Evolutionary conservation across 768 basidiomycete genomes (phyloP).

Genomic region (Auriscalpium orientale): DNA sequence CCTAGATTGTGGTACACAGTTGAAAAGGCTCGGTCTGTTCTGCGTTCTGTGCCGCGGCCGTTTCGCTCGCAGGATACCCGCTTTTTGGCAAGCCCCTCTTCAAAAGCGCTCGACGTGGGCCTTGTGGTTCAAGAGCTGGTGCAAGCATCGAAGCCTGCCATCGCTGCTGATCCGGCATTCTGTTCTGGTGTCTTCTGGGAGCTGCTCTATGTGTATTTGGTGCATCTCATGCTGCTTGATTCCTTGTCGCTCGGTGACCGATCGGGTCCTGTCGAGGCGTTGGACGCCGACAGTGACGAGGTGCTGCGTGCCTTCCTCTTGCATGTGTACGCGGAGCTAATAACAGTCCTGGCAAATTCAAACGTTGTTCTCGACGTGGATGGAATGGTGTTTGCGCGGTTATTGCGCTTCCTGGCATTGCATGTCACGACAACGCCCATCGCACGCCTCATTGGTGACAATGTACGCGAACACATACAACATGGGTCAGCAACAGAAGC

Average conservation of each 20-base stretch:
- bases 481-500: constrained; percentile 20
- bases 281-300: constrained; percentile 23
- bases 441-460: constrained; percentile 23
- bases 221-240: constrained; percentile 10
- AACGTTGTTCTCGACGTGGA: constrained; percentile 40
- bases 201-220: constrained; percentile 6
- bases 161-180: background rate
- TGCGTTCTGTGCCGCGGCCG: background rate
- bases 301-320: constrained; percentile 36
- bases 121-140: background rate
- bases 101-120: background rate
- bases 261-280: constrained; percentile 14
- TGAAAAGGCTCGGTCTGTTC: constrained; percentile 3
- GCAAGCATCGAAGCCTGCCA: too few relatives aligned
- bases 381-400: constrained; percentile 39
- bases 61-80: background rate
- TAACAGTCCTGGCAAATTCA: constrained; percentile 12
- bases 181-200: background rate
- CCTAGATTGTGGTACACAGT: constrained; percentile 14
- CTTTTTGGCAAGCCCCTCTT: background rate
- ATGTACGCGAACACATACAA: constrained; percentile 17
- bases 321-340: constrained; percentile 25
- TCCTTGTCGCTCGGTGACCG: constrained; percentile 15
- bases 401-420: constrained; percentile 33
- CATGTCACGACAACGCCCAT: constrained; percentile 8